phyloP scores from a whole-genome alignment of 768 basidiomycete genomes.

The Leccinum boreale region DNA sequence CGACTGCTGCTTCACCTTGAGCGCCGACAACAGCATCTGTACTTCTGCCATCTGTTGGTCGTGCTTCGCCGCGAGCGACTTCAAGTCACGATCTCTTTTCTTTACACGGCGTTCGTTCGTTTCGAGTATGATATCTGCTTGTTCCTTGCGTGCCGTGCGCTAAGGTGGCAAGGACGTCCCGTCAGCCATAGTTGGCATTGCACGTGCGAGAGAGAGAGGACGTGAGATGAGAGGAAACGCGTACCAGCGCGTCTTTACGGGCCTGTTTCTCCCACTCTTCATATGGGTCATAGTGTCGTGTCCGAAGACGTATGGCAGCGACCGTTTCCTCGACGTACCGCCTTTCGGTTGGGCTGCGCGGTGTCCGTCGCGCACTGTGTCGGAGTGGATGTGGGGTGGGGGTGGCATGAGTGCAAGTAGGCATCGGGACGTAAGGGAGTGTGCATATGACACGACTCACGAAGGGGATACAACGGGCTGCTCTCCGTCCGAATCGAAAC shows the following conservation, averaged over 20 bases:
- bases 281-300: constrained; percentile 43
- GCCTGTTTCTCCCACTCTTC: constrained; percentile 50
- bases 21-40: constrained; percentile 38
- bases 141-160: constrained; percentile 39
- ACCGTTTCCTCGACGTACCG: constrained; percentile 43
- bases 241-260: constrained; percentile 44
- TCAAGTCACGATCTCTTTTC: constrained; percentile 11
- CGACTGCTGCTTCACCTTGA: constrained; percentile 43
- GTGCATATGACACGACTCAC: constrained; percentile 28
- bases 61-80: constrained; percentile 39
- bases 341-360: constrained; percentile 30
- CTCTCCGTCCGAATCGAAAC: constrained; percentile 46
- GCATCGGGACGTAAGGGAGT: not conserved
- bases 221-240: constrained; percentile 5
- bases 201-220: not conserved
- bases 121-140: constrained; percentile 18
- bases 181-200: not conserved
- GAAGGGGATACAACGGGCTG: constrained; percentile 27
- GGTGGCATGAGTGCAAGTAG: not conserved
- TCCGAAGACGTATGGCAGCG: constrained; percentile 43
- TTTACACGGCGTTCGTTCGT: constrained; percentile 14
- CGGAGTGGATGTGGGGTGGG: not conserved
- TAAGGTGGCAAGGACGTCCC: constrained; percentile 8
- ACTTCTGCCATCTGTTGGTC: constrained; percentile 54
- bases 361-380: constrained; percentile 19